These are phyloP conservation scores for Iris pallida DNA, from an alignment of 116 monocot species.

Conservation along the genomic window DNA sequence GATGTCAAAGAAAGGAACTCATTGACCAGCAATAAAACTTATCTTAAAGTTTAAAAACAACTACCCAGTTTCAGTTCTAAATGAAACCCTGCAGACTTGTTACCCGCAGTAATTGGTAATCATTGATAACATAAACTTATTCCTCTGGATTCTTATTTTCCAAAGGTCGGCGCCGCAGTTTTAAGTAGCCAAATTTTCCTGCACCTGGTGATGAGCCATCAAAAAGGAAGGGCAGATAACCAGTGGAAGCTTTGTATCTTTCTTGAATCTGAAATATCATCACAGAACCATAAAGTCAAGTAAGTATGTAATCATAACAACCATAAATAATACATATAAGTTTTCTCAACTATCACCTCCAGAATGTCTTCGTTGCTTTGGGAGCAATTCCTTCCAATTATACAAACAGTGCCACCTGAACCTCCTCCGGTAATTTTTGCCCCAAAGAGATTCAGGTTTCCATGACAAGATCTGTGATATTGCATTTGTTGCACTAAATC, in stretches of 20 bases:
- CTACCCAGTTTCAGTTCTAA: too few species aligned
- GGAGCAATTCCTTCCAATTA: conserved; percentile 69
- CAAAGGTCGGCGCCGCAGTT: conserved; percentile 36
- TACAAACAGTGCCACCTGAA: conserved; percentile 92
- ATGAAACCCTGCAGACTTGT: too few species aligned
- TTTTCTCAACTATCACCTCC: conserved; percentile 36
- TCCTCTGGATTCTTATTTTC: not conserved
- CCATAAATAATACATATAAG: not conserved
- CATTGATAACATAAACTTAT: not conserved
- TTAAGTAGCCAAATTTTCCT: conserved; percentile 85
- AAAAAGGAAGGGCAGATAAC: conserved; percentile 72
- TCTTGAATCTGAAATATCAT: conserved; percentile 63
- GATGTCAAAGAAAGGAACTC: too few species aligned
- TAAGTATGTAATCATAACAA: too few species aligned
- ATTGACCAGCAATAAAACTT: too few species aligned
- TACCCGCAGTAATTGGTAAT: too few species aligned
- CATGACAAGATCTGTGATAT: conserved; percentile 37
- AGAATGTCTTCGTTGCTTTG: conserved; percentile 79
- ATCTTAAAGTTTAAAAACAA: too few species aligned
- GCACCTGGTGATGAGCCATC: conserved; percentile 96
- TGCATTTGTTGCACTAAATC: conserved; percentile 88
- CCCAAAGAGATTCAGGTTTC: conserved; percentile 57
- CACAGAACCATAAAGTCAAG: too few species aligned
- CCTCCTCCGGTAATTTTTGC: conserved; percentile 98
- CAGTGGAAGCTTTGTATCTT: conserved; percentile 77